Percentiles rank a stretch among this genome's conserved stretches.
These are phyloP conservation scores for Circinella umbellata DNA, from an alignment of 371 early-diverging fungal species.

Conservation along the genomic window DNA sequence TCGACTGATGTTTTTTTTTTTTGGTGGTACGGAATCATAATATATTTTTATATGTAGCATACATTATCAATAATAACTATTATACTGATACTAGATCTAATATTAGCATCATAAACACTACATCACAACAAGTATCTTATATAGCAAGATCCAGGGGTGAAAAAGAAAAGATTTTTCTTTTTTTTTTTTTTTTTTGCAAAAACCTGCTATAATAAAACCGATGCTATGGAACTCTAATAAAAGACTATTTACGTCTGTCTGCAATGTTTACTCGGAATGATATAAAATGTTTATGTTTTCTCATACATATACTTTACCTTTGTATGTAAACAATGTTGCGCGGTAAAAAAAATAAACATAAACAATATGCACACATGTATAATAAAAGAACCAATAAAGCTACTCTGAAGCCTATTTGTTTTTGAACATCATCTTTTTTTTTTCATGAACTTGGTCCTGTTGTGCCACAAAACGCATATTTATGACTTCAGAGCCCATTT, in stretches of 20 bases:
- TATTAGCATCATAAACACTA: not conserved
- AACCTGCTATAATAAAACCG: not conserved
- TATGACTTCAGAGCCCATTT: too few species aligned
- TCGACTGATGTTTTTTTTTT: conserved; percentile 5
- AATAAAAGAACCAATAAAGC: not conserved
- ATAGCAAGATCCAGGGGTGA: not conserved
- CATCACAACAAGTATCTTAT: not conserved
- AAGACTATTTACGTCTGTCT: not conserved
- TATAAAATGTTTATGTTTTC: not conserved
- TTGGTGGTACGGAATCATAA: not conserved
- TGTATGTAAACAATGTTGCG: not conserved
- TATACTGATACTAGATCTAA: not conserved
- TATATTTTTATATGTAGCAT: too few species aligned
- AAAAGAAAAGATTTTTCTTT: too few species aligned
- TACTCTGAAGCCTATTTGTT: too few species aligned
- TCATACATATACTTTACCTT: not conserved
- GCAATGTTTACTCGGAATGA: conserved; percentile 8
- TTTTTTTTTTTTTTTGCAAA: too few species aligned
- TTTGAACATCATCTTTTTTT: too few species aligned
- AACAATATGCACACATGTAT: too few species aligned
- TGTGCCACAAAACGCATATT: not conserved
- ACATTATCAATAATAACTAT: not conserved
- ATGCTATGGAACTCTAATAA: not conserved
- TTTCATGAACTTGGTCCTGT: too few species aligned
- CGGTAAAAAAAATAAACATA: not conserved